Conservation (phyloP, 1,139 yeast species). For the Hyphopichia fennica region DNA sequence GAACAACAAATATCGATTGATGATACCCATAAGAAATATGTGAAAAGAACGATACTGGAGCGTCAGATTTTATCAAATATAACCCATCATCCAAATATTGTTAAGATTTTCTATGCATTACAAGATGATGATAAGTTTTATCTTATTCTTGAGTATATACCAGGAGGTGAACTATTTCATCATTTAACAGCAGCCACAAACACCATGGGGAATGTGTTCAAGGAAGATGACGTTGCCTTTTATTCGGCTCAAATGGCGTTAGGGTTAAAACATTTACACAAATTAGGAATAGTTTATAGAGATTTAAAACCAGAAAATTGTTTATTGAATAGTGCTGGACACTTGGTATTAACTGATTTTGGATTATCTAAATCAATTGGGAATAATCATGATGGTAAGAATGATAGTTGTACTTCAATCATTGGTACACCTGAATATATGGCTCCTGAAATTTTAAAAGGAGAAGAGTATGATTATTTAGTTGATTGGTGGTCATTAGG, state of each 20-base stretch:
- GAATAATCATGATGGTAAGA: slow-evolving; percentile 27
- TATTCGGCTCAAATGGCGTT: slow-evolving; percentile 37
- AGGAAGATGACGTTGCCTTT: slow-evolving; percentile 34
- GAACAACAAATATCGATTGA: background rate
- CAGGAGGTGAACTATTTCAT: slow-evolving; percentile 39
- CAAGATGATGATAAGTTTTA: slow-evolving; percentile 35
- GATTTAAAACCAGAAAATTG: slow-evolving; percentile 94
- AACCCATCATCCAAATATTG: slow-evolving; percentile 43
- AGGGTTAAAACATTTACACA: slow-evolving; percentile 30
- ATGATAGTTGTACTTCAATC: slow-evolving; percentile 61
- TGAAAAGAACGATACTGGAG: slow-evolving; percentile 66
- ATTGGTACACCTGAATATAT: slow-evolving; percentile 74
- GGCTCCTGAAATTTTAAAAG: slow-evolving; percentile 38
- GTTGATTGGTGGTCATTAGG: slow-evolving; percentile 44
- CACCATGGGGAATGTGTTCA: slow-evolving; percentile 25
- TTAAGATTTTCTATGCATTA: slow-evolving; percentile 33
- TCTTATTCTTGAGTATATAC: slow-evolving; percentile 33
- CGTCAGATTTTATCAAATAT: slow-evolving; percentile 63
- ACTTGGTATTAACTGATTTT: slow-evolving; percentile 82
- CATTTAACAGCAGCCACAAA: slow-evolving; percentile 27
- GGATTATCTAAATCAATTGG: slow-evolving; percentile 78
- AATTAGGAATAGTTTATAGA: slow-evolving; percentile 48
- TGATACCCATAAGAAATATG: slow-evolving; percentile 15
- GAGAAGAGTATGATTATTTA: slow-evolving; percentile 29
- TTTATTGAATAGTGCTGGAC: slow-evolving; percentile 71